These are phyloP conservation scores for Populus tomentosa DNA, from an alignment of 441 rosid genomes.

Conservation along the genomic window DNA sequence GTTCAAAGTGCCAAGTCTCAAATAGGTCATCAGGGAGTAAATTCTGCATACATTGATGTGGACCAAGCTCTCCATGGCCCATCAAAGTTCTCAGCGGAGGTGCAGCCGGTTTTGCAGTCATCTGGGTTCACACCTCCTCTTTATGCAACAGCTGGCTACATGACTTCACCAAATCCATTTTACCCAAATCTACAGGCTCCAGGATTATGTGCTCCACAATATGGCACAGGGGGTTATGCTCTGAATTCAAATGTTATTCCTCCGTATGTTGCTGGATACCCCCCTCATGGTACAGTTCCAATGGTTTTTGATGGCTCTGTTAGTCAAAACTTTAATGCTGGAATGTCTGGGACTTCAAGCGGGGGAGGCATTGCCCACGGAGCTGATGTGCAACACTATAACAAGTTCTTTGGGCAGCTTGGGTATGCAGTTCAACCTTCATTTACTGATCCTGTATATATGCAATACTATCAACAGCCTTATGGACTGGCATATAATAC, in stretches of 20 bases:
- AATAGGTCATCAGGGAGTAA: conserved; percentile 32
- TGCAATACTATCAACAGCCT: conserved; percentile 50
- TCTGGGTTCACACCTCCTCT: conserved; percentile 49
- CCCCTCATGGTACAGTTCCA: conserved; percentile 44
- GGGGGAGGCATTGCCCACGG: conserved; percentile 38
- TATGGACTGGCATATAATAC: conserved; percentile 35
- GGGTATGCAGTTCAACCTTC: conserved; percentile 44
- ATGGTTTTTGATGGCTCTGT: conserved; percentile 33
- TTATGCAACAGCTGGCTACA: conserved; percentile 36
- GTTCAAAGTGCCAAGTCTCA: conserved; percentile 33
- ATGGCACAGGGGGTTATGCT: conserved; percentile 48
- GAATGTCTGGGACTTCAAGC: conserved; percentile 33
- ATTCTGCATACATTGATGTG: conserved; percentile 27
- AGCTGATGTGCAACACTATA: conserved; percentile 41
- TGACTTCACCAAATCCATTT: conserved; percentile 40
- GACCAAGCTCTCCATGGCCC: conserved; percentile 32
- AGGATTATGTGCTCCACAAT: conserved; percentile 46
- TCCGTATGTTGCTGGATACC: conserved; percentile 44
- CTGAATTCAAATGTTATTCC: conserved; percentile 35
- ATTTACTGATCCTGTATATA: conserved; percentile 38
- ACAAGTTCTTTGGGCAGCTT: conserved; percentile 42
- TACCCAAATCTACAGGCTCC: conserved; percentile 40
- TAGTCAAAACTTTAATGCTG: conserved; percentile 37
- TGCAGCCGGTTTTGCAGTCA: conserved; percentile 43
- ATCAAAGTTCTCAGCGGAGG: conserved; percentile 34